Evolutionary conservation across 208 protist genomes (phyloP), one percentile per base, ranked within the genome.

Genomic region (Naegleria fowleri): DNA sequence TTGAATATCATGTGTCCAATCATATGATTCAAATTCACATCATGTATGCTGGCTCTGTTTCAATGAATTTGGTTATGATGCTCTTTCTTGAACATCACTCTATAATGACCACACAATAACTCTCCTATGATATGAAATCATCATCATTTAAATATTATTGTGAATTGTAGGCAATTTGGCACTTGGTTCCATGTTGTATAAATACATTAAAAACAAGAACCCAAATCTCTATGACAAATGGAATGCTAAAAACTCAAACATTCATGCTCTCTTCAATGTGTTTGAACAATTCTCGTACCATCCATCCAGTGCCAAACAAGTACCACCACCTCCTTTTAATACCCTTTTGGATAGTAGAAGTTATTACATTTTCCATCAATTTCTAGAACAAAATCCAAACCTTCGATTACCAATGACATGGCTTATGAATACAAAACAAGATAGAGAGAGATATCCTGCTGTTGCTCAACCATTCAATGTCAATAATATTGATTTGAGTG

Each of bases 401-500:
- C 29, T 79, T 79, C 19, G 9, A 36, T 79, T 79, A 79, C 67
- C 67, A 79, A 79, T 79, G 67, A 88, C 85, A 36, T 88, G 85
- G 85, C 9, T 67, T 0, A 88, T 88, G 85, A 33, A 58, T 58
- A 75, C 33, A 1, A 67, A 58, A 39, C 29, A 88, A 67, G n/a
- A 88, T 67, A 67, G 16, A 75, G n/a, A 58, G 38, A 25, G 29
- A 38, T 67, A 39, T 88, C 85, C 85, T 33, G n/a, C 16, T 36
- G 29, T 88, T 33, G 51, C 85, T 36, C 16, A 38, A 36, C 85
- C 85, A 75, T 88, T 88, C n/a, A 58, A 88, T 36, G n/a, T 88
- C 0, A 88, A 88, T 67, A 88, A 88, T 67, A 33, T 88, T 39
- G 85, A 88, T 88, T 67, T 88, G n/a, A 67, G 29, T 88, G 85